Conservation (phyloP, 2,329 filamentous ascomycete species). For the Venturia asperata region DNA sequence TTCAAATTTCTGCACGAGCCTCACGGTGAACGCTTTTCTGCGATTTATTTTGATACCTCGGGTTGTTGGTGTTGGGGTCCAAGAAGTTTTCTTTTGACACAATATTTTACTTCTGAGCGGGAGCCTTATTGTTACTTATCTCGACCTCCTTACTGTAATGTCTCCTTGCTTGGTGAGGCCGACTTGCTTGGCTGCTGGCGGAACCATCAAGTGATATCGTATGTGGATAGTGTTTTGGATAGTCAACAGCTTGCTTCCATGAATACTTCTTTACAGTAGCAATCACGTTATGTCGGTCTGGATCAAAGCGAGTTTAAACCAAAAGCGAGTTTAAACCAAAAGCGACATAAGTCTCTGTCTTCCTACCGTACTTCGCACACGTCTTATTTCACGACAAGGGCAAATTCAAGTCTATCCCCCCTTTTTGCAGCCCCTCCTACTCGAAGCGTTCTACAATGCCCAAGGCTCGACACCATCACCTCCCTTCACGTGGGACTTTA, state of each 20-base stretch:
- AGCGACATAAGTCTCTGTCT: not conserved
- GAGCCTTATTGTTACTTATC: not conserved
- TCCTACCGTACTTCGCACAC: not conserved
- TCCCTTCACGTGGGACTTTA: not conserved
- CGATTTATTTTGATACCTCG: constrained; percentile 10
- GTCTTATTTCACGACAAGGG: not conserved
- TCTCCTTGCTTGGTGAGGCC: not conserved
- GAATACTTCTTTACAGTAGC: not conserved
- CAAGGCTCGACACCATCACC: not conserved
- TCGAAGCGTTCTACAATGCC: too few species aligned
- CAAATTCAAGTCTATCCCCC: too few species aligned
- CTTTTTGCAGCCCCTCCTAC: too few species aligned
- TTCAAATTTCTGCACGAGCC: not conserved
- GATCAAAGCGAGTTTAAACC: not conserved
- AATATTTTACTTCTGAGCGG: not conserved
- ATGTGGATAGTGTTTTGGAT: not conserved
- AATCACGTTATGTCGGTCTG: not conserved
- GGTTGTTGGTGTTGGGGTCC: constrained; percentile 1
- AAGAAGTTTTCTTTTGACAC: not conserved
- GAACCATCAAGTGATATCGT: not conserved
- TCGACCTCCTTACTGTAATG: not conserved
- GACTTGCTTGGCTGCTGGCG: not conserved
- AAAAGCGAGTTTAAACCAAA: not conserved
- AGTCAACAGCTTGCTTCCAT: not conserved
- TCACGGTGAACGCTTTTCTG: not conserved